These are phyloP conservation scores for Kurtzmaniella quercitrusa DNA, from an alignment of 1,139 yeast genomes.

Conservation along the genomic window DNA sequence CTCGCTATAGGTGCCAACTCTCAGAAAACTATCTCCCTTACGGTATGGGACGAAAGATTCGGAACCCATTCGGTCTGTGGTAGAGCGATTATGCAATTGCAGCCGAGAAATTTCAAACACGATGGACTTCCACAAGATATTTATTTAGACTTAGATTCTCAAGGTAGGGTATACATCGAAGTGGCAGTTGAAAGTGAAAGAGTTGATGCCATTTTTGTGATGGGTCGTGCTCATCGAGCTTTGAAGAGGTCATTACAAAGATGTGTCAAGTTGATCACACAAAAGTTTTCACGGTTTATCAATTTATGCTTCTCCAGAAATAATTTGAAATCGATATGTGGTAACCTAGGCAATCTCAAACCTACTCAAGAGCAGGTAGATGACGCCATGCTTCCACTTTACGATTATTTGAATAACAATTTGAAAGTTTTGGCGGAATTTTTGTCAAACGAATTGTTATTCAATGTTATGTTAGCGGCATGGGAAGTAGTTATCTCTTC, in stretches of 20 bases:
- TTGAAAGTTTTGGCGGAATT: constrained; percentile 62
- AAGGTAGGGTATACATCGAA: constrained; percentile 60
- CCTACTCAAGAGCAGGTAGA: constrained; percentile 56
- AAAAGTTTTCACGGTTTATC: constrained; percentile 47
- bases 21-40: constrained; percentile 44
- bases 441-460: constrained; percentile 53
- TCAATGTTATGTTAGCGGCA: constrained; percentile 69
- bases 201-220: constrained; percentile 69
- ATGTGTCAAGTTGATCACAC: constrained; percentile 62
- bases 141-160: constrained; percentile 60
- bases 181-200: constrained; percentile 76
- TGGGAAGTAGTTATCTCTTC: constrained; percentile 66
- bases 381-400: constrained; percentile 69
- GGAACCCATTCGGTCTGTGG: constrained; percentile 69
- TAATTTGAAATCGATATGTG: constrained; percentile 51
- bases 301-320: constrained; percentile 37
- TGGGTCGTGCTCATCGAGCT: constrained; percentile 72
- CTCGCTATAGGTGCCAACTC: constrained; percentile 42
- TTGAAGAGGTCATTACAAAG: constrained; percentile 60
- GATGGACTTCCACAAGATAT: constrained; percentile 67
- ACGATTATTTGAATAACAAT: constrained; percentile 69
- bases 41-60: constrained; percentile 70
- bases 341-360: constrained; percentile 39
- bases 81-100: constrained; percentile 56
- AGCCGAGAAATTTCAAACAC: constrained; percentile 60